Conservation (phyloP, 1,284 basidiomycete genomes). For the Trichosporon asahii region DNA sequence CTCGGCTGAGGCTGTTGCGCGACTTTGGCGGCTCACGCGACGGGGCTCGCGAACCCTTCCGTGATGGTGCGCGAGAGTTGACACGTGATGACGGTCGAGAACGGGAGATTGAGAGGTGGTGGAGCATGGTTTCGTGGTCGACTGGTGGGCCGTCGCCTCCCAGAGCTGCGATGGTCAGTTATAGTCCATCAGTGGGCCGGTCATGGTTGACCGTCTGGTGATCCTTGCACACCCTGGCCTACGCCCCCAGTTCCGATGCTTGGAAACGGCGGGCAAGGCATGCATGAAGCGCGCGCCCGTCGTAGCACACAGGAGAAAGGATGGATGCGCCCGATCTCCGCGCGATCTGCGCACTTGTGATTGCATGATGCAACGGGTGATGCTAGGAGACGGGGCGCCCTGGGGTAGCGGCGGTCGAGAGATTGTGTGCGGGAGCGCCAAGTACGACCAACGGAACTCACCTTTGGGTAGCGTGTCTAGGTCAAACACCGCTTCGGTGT, state of each 20-base stretch:
- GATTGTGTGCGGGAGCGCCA: neutral
- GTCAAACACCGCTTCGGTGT: constrained; percentile 39
- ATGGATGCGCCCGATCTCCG: neutral
- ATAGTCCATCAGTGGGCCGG: neutral
- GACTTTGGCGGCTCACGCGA: constrained; percentile 11
- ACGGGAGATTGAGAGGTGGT: constrained; percentile 29
- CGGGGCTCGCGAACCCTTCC: constrained; percentile 13
- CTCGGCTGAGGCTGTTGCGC: constrained; percentile 1
- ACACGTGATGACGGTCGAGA: constrained; percentile 22
- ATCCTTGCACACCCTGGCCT: neutral
- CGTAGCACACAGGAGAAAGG: neutral
- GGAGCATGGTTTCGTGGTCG: constrained; percentile 31
- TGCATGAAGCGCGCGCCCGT: neutral
- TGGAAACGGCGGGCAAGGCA: neutral
- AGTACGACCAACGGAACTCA: constrained; percentile 19
- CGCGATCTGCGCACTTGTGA: neutral
- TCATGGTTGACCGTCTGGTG: neutral
- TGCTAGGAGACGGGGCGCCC: neutral
- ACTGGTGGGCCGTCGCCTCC: constrained; percentile 32
- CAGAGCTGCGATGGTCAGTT: constrained; percentile 25
- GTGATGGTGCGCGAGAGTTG: constrained; percentile 19
- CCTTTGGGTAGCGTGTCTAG: constrained; percentile 35
- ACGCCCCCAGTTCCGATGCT: neutral
- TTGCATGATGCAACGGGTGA: neutral
- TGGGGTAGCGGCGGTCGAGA: neutral